Evolutionary conservation across 164 flowering plant genomes (phyloP), one percentile per base, ranked within the genome.

Genomic region (Kalanchoe fedtschenkoi): DNA sequence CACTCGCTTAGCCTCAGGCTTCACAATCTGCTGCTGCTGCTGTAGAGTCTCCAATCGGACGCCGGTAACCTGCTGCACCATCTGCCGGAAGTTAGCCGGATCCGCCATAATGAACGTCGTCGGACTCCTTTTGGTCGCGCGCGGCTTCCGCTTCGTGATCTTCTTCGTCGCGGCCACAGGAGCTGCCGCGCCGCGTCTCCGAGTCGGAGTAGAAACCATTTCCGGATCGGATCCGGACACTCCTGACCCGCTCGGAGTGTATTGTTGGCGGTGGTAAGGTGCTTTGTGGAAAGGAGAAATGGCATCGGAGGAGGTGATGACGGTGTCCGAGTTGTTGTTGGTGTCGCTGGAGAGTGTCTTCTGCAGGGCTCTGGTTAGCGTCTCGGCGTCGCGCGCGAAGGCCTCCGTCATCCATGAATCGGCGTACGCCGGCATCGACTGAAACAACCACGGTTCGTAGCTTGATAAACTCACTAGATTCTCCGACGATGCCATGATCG

Each of bases 21-120:
- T 58, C 17, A 58, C 28, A 58, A 58, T 58, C 61, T 11, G 24
- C 37, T 33, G 41, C 16, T 58, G 39, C 38, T 34, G 61, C 6
- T 34, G 37, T 19, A 32, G 11, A 58, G 38, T 21, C 13, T 37
- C 61, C 5, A 33, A 58, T 14, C 41, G 22, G 61, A 58, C 42
- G 28, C 61, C 61, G 61, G 61, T 58, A 24, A 34, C 42, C 61
- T 58, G 42, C 61, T 58, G 61, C 15, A 58, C 61, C 61, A 58
- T 58, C 61, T 34, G 41, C 28, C 61, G 22, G 61, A 58, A 58
- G 17, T 58, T 58, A 10, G 61, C 41, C 42, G 41, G 41, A 37
- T 58, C 61, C 28, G 61, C 61, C 61, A 58, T 58, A n/a, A 58
- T 58, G 28, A 34, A 29, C 41, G 61, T 58, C 61, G 39, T 58